phyloP scores from a whole-genome alignment of 2,329 filamentous ascomycete species.

The Dactylellina parvicollis region DNA sequence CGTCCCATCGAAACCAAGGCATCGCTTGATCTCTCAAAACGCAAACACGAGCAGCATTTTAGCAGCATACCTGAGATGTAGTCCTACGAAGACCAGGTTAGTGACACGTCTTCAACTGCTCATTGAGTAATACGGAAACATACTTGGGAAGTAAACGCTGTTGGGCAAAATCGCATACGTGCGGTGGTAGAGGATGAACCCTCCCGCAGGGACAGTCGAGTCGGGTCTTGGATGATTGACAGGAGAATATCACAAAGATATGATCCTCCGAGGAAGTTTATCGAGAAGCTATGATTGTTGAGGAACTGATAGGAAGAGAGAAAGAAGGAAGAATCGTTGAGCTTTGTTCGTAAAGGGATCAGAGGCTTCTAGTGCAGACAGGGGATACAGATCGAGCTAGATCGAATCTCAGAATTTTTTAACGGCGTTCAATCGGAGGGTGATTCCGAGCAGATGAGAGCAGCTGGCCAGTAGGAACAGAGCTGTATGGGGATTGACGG shows the following conservation, averaged over 20 bases:
- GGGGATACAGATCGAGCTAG: constrained; percentile 27
- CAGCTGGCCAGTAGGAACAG: constrained; percentile 12
- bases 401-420: constrained; percentile 26
- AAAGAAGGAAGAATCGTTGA: constrained; percentile 32
- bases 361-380: background rate
- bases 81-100: constrained; percentile 66
- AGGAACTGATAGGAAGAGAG: constrained; percentile 23
- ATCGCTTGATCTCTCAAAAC: too few relatives aligned
- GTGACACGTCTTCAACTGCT: constrained; percentile 22
- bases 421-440: constrained; percentile 52
- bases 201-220: constrained; percentile 36
- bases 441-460: constrained; percentile 11
- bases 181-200: constrained; percentile 63
- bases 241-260: constrained; percentile 25
- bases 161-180: constrained; percentile 86
- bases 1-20: background rate
- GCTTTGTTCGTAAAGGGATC: constrained; percentile 23
- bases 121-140: constrained; percentile 58
- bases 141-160: constrained; percentile 89
- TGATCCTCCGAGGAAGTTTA: constrained; percentile 26
- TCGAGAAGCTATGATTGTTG: constrained; percentile 25
- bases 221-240: constrained; percentile 1
- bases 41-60: constrained; percentile 37
- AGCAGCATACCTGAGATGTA: constrained; percentile 75
- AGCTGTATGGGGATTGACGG: constrained; percentile 20